phyloP scores from a whole-genome alignment of 768 basidiomycete species.

The Pulveroboletus sp. region DNA sequence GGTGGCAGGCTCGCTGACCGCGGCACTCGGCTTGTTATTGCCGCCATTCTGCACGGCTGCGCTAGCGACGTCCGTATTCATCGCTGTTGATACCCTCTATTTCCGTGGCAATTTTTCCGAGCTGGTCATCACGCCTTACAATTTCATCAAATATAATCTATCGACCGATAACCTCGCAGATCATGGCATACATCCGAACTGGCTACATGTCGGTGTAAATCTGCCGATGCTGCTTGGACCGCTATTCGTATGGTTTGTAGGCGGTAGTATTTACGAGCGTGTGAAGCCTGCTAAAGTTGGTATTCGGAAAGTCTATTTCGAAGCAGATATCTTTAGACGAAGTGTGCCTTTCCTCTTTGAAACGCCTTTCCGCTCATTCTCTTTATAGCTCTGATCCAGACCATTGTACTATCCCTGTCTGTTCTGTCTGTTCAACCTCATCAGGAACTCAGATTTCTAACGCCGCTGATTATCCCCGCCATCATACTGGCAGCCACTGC shows the following conservation, averaged over 20 bases:
- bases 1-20: conserved; percentile 8
- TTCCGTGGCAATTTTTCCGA: conserved; percentile 24
- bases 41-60: conserved; percentile 21
- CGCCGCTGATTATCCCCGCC: conserved; percentile 33
- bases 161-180: conserved; percentile 34
- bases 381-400: conserved; percentile 28
- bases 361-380: not conserved
- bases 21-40: conserved; percentile 8
- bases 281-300: not conserved
- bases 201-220: conserved; percentile 39
- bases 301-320: conserved; percentile 7
- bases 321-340: conserved; percentile 13
- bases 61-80: conserved; percentile 12
- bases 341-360: conserved; percentile 6
- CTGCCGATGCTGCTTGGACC: conserved; percentile 39
- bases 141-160: conserved; percentile 38
- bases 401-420: conserved; percentile 27
- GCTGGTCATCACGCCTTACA: conserved; percentile 34
- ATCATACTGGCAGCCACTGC: conserved; percentile 29
- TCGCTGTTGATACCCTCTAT: conserved; percentile 32
- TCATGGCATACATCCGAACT: conserved; percentile 39
- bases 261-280: conserved; percentile 9
- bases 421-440: conserved; percentile 36
- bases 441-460: conserved; percentile 39
- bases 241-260: conserved; percentile 24